Base-by-base conservation (phyloP, 2,329 filamentous ascomycete genomes). In the Trichoderma cornu-damae region DNA sequence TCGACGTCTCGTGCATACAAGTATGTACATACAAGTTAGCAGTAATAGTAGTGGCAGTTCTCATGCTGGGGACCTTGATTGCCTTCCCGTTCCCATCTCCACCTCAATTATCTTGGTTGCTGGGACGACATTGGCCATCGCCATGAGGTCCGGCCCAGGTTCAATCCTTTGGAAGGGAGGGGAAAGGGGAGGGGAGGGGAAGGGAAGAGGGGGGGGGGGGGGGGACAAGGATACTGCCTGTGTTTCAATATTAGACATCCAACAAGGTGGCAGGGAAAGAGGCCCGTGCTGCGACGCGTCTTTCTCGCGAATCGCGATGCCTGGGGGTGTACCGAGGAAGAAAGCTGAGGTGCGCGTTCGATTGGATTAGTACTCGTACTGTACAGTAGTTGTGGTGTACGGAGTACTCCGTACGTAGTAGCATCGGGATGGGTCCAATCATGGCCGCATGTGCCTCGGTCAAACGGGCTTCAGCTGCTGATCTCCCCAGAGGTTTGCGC, bases 261-360 rank as follows among this genome's bases (percentile, higher is more conserved):
- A 46, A 54, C 51, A 54, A 46, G 32, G 40, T 47, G 42, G 51
- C 40, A 54, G 51, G 51, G 51, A 47, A n/a, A 43, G 40, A 46
- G 53, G 53, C 24, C 52, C 40, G 52, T 51, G 58, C 52, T 57
- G 53, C 40, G 38, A 59, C 58, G 52, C 52, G 58, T 59, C 57
- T 40, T 35, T n/a, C 18, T 44, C 57, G 50, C 44, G 58, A 49
- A 43, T 50, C 46, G 44, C 44, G 54, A 38, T 40, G 35, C 6
- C n/a, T 22, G 32, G 47, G 47, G 35, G 52, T 48, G 52, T 34
- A 37, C 34, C 34, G 43, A 56, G 34, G 34, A 49, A 32, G 34
- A 52, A n/a, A 48, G 34, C 53, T 28, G 28, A 28, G 12, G 35
- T 54, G 30, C 51, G 51, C 51, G 51, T 54, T 54, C 51, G 11